Conservation (phyloP, 352 stramenopile genomes). For the Phytopythium chamaehyphon region DNA sequence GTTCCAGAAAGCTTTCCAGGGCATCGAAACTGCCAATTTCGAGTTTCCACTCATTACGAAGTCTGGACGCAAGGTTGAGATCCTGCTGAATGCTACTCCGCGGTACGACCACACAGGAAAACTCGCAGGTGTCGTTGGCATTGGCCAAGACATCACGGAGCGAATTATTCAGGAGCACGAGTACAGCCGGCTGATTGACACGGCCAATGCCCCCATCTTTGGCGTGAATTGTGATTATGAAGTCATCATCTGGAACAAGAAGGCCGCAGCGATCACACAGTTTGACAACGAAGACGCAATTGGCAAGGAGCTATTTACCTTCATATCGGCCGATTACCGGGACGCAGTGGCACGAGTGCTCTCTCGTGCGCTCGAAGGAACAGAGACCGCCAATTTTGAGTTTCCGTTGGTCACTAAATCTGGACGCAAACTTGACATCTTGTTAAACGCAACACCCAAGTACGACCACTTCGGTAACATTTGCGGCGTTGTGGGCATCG, state of each 20-base stretch:
- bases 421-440: constrained; percentile 63
- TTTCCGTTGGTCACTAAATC: constrained; percentile 77
- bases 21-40: constrained; percentile 67
- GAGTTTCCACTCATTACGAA: constrained; percentile 85
- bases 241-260: constrained; percentile 94
- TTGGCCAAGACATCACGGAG: constrained; percentile 82
- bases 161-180: constrained; percentile 78
- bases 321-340: constrained; percentile 63
- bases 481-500: constrained; percentile 78
- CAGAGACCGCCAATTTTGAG: constrained; percentile 82
- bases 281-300: constrained; percentile 88
- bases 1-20: constrained; percentile 62
- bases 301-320: constrained; percentile 62
- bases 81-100: constrained; percentile 74
- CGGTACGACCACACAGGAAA: constrained; percentile 58
- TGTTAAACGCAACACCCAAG: constrained; percentile 72
- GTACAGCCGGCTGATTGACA: constrained; percentile 78
- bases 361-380: constrained; percentile 52
- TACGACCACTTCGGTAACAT: constrained; percentile 72
- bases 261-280: constrained; percentile 83
- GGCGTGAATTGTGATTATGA: constrained; percentile 73
- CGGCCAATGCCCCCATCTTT: constrained; percentile 81
- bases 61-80: constrained; percentile 61
- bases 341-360: constrained; percentile 62
- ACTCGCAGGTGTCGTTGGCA: constrained; percentile 67